These are phyloP conservation scores for Alloteropsis semialata DNA, from an alignment of 176 grass and related monocot species.

Conservation along the genomic window DNA sequence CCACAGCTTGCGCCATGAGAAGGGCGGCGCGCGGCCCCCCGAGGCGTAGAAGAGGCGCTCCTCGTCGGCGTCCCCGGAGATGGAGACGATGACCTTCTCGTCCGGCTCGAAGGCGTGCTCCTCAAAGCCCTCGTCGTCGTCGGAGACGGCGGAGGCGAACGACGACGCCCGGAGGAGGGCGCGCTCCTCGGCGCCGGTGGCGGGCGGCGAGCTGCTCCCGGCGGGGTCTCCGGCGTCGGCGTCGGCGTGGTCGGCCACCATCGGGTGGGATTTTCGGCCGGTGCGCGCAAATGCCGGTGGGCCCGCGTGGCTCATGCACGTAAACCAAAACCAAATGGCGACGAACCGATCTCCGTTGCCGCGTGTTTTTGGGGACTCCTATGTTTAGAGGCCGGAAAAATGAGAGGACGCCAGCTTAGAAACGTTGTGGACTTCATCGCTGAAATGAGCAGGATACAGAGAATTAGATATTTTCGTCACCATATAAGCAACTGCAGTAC, in stretches of 20 bases:
- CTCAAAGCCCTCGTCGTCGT: constrained; percentile 31
- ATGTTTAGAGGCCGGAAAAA: neutral
- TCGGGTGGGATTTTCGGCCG: neutral
- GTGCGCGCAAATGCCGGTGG: neutral
- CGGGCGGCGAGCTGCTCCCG: neutral
- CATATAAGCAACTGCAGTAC: no score
- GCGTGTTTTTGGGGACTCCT: neutral
- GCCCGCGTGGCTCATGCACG: neutral
- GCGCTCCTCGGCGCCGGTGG: constrained; percentile 31
- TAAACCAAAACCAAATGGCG: neutral
- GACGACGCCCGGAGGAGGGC: constrained; percentile 40
- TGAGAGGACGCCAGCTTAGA: neutral
- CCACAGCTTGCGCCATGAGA: constrained; percentile 92
- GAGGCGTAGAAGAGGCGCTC: constrained; percentile 10
- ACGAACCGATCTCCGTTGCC: neutral
- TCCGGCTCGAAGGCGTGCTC: constrained; percentile 57
- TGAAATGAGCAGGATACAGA: no score
- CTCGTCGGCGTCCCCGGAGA: constrained; percentile 26
- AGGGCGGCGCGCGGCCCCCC: constrained; percentile 26
- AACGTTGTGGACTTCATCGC: neutral
- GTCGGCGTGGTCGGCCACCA: neutral
- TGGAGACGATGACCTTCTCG: constrained; percentile 55
- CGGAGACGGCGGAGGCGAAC: neutral
- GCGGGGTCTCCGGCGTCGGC: constrained; percentile 6
- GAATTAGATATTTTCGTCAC: no score